Evolutionary conservation across 1,284 basidiomycete species (phyloP).

Genomic region (Ustilago lituana): DNA sequence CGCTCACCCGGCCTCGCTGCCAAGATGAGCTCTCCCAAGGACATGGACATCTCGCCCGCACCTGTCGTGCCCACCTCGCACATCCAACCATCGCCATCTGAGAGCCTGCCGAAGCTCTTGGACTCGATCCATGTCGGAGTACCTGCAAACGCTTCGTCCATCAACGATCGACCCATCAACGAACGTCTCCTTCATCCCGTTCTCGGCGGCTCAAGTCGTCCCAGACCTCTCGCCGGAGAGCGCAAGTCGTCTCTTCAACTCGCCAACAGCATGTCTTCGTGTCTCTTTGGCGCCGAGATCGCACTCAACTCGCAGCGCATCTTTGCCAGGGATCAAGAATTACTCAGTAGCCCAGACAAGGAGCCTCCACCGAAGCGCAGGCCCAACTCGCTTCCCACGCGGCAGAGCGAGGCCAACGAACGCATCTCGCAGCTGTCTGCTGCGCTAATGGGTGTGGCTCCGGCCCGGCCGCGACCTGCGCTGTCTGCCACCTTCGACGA

Average conservation of each 20-base stretch:
- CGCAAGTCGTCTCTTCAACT: slow-evolving; percentile 33
- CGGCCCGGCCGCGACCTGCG: slow-evolving; percentile 21
- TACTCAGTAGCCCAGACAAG: slow-evolving; percentile 54
- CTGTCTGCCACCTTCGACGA: slow-evolving; percentile 28
- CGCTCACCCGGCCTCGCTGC: slow-evolving; percentile 51
- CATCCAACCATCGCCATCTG: slow-evolving; percentile 26
- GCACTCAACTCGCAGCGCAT: slow-evolving; percentile 46
- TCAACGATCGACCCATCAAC: slow-evolving; percentile 23
- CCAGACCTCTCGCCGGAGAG: slow-evolving; percentile 18
- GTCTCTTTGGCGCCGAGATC: slow-evolving; percentile 60
- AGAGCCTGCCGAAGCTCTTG: slow-evolving; percentile 27
- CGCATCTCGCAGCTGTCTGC: slow-evolving; percentile 36
- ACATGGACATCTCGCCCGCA: slow-evolving; percentile 63
- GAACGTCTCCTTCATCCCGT: slow-evolving; percentile 28
- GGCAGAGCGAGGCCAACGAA: slow-evolving; percentile 37
- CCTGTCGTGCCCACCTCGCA: slow-evolving; percentile 11
- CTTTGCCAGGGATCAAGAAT: slow-evolving; percentile 26
- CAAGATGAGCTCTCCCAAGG: slow-evolving; percentile 60
- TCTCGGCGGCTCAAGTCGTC: slow-evolving; percentile 26
- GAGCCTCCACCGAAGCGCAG: slow-evolving; percentile 56
- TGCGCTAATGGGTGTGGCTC: slow-evolving; percentile 21
- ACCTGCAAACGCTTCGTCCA: slow-evolving; percentile 5
- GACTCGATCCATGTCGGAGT: slow-evolving; percentile 28
- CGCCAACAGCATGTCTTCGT: slow-evolving; percentile 29
- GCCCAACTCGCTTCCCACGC: slow-evolving; percentile 47